These are phyloP conservation scores for Bipolaris sorokiniana DNA, from an alignment of 2,329 filamentous ascomycete genomes.

Conservation along the genomic window DNA sequence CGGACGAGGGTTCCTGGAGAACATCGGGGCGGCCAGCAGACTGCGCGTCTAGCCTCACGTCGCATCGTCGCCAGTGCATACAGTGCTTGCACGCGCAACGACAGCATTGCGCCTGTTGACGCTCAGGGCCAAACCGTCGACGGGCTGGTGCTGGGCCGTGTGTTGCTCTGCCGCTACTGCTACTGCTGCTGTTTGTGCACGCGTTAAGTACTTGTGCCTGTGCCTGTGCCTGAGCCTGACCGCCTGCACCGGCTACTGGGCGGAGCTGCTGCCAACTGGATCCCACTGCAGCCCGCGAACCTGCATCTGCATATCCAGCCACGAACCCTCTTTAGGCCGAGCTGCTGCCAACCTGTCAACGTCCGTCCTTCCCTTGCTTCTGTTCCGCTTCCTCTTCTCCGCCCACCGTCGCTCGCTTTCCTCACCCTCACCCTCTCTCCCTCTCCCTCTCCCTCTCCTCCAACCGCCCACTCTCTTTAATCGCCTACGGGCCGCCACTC, in stretches of 20 bases:
- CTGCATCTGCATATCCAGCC: constrained; percentile 32
- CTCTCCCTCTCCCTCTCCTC: constrained; percentile 17
- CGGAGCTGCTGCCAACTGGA: constrained; percentile 40
- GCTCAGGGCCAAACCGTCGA: background rate
- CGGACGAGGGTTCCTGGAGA: constrained; percentile 34
- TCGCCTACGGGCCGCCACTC: constrained; percentile 45
- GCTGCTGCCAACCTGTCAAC: constrained; percentile 28
- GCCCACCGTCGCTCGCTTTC: background rate
- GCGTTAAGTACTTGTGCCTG: constrained; percentile 35
- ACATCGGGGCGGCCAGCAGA: constrained; percentile 24
- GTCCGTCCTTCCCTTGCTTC: constrained; percentile 28
- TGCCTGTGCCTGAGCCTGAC: background rate
- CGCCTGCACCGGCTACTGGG: constrained; percentile 21
- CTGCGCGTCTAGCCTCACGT: background rate
- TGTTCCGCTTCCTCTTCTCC: constrained; percentile 40
- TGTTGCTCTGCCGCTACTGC: no score
- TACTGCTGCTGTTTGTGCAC: no score
- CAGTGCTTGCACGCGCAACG: background rate
- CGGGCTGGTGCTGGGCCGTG: background rate
- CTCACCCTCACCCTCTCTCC: constrained; percentile 24
- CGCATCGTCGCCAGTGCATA: background rate
- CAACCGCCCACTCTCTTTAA: constrained; percentile 40
- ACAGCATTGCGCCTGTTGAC: background rate
- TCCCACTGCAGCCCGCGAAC: constrained; percentile 36
- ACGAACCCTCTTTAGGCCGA: constrained; percentile 36